Percentiles rank a stretch among this genome's conserved stretches.
These are phyloP conservation scores for Aquilaria malaccensis DNA, from an alignment of 345 rosid genomes.

Conservation along the genomic window DNA sequence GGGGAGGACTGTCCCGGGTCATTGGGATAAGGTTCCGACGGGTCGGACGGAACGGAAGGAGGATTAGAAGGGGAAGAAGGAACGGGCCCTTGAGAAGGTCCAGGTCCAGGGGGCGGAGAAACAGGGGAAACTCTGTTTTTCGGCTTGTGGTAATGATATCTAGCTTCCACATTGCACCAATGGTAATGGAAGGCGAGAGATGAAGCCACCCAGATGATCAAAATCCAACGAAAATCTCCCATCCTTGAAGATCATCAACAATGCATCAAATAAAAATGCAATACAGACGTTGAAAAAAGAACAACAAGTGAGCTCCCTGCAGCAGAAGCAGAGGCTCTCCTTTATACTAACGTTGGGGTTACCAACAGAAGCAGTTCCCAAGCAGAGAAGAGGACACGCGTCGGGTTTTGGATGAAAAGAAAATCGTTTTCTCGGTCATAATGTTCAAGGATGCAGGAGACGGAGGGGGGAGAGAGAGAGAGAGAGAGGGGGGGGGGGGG, in stretches of 20 bases:
- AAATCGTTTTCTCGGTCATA: slow-evolving; percentile 2
- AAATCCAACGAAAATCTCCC: slow-evolving; percentile 23
- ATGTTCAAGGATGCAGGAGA: slow-evolving; percentile 7
- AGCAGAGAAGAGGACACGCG: slow-evolving; percentile 34
- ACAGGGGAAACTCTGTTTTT: slow-evolving; percentile 24
- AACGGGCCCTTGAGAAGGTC: slow-evolving; percentile 11
- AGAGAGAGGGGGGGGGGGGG: too few species aligned
- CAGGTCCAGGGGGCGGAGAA: slow-evolving; percentile 11
- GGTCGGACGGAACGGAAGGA: slow-evolving; percentile 26
- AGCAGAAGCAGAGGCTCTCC: slow-evolving; percentile 10
- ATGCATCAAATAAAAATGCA: neutral
- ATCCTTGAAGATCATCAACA: slow-evolving; percentile 8
- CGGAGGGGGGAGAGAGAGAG: slow-evolving; percentile 4
- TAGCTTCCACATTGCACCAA: slow-evolving; percentile 45
- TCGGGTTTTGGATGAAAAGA: slow-evolving; percentile 23
- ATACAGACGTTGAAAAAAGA: neutral
- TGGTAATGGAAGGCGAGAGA: slow-evolving; percentile 17
- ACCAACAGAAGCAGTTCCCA: slow-evolving; percentile 3
- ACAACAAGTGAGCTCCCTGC: neutral
- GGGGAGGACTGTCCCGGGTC: slow-evolving; percentile 29
- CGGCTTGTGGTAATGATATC: slow-evolving; percentile 59
- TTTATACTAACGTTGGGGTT: slow-evolving; percentile 27
- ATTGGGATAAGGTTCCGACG: slow-evolving; percentile 63
- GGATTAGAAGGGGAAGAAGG: slow-evolving; percentile 29
- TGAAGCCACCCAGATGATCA: slow-evolving; percentile 16